Base-by-base conservation (phyloP, 345 rosid species). In the Corchorus olitorius region DNA sequence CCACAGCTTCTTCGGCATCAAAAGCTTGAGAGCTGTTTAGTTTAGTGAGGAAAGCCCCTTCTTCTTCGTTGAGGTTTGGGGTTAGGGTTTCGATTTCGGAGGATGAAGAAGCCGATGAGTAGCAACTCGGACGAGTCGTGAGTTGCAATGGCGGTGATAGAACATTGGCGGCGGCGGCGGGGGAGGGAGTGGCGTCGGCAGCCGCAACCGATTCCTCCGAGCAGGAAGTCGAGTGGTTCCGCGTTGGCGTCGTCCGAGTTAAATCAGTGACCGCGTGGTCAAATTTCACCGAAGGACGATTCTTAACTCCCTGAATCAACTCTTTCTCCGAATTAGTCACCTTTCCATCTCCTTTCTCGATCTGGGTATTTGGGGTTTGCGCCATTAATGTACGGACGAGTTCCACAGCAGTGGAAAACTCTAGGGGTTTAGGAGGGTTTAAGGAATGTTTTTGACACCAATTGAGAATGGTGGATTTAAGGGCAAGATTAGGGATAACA, bases 401-500 rank as follows among this genome's bases (percentile, higher is more conserved):
- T 74, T 83, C 79, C 77, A 85, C 84, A 2, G 92, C 96, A 4
- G 85, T 76, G 70, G 85, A 71, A 61, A 61, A 65, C 52, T 89
- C 91, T 0, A 92, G 81, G 4, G 97, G 86, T 50, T 71, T 75
- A 1, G 97, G 97, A 2, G 89, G 88, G 5, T 80, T 81, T 5
- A 85, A 10, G 14, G 83, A 80, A 48, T 70, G 80, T 19, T 76
- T 83, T 65, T 76, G 59, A 75, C 97, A 96, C 97, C 97, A 89
- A 62, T 82, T 86, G 70, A 79, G 58, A 70, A 96, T 93, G 64
- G 94, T 83, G 66, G 97, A 81, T 84, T 88, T 92, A n/a, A 93
- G 84, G 8, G 97, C 94, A 71, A 91, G 85, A 68, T 96, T 93
- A 8, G 99, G 93, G 76, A 96, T 88, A 17, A 92, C 87, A 61